Evolutionary conservation across 148 eudicot species (phyloP).

Genomic region (Camellia lanceoleosa): DNA sequence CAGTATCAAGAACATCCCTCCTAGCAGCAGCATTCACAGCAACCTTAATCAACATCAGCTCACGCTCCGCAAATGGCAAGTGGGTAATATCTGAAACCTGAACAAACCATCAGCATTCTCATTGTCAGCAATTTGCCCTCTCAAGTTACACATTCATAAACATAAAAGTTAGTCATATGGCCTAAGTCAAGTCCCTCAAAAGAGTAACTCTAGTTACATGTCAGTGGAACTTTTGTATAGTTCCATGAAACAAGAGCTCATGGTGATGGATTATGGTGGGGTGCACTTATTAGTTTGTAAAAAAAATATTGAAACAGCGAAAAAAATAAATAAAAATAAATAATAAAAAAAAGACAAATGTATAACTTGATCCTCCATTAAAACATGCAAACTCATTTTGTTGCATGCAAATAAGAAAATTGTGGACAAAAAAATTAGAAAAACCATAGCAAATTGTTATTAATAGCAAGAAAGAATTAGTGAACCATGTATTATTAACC

Average conservation of each 20-base stretch:
- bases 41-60: conserved; percentile 82
- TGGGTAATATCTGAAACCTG: conserved; percentile 77
- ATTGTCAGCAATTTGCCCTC: conserved; percentile 9
- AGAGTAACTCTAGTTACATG: not conserved
- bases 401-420: not conserved
- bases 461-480: not conserved
- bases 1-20: conserved; percentile 86
- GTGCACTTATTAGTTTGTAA: not conserved
- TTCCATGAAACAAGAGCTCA: not conserved
- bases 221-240: not conserved
- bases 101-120: conserved; percentile 20
- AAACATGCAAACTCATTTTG: not conserved
- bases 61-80: conserved; percentile 85
- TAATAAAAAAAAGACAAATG: not conserved
- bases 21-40: conserved; percentile 79
- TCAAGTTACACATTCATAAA: not conserved
- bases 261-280: not conserved
- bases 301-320: too few relatives aligned
- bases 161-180: not conserved
- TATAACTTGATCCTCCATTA: not conserved
- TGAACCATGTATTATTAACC: not conserved
- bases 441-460: not conserved
- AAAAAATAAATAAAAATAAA: too few relatives aligned
- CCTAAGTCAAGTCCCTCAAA: not conserved
- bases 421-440: not conserved